Base-by-base conservation (phyloP, 73 alveolate species). In the Paramecium sexaurelia region DNA sequence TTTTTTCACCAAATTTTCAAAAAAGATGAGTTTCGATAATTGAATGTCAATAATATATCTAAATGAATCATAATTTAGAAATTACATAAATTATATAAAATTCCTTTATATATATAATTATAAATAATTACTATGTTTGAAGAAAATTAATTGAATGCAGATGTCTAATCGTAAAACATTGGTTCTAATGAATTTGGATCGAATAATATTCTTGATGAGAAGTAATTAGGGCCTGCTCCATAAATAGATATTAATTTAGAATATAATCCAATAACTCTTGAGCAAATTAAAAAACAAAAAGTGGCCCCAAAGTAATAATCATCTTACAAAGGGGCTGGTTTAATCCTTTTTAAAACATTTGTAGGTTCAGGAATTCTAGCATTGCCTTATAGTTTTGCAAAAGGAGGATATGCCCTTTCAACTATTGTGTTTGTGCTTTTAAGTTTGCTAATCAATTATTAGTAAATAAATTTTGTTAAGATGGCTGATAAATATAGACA, bases 281-380 rank as follows among this genome's bases (percentile, higher is more conserved):
- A 43, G 5, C 20, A 41, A 41, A 22, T 29, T 10, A 24, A 78
- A 78, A 9, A 40, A 43, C 7, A 22, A 7, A 29, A 32, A 13
- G 39, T 29, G 39, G 69, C 37, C 26, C 41, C 40, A 2, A 61
- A 55, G 17, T 57, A 68, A 45, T 26, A 88, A 47, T 88, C 94
- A 17, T 37, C 91, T 24, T 61, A 75, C 11, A 88, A 68, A 37
- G 55, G 47, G 37, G 91, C 91, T 1, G 32, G 26, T 7, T 32
- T 88, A 66, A 68, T 71, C 11, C 66, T 88, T 26, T 88, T 69
- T 35, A 88, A 88, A 68, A 55, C 91, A 0, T 88, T 41, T 68
- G 87, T 88, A 9, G 94, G 94, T 13, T 41, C 84, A 39, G 94
- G 94, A 11, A 88, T 88, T 13, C 73, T 88, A 43, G 94, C 94